A percentile compares a stretch with the other conserved stretches of the same genome.
Conservation (phyloP, 2,329 filamentous ascomycete species). For the Hypomyces rosellus region DNA sequence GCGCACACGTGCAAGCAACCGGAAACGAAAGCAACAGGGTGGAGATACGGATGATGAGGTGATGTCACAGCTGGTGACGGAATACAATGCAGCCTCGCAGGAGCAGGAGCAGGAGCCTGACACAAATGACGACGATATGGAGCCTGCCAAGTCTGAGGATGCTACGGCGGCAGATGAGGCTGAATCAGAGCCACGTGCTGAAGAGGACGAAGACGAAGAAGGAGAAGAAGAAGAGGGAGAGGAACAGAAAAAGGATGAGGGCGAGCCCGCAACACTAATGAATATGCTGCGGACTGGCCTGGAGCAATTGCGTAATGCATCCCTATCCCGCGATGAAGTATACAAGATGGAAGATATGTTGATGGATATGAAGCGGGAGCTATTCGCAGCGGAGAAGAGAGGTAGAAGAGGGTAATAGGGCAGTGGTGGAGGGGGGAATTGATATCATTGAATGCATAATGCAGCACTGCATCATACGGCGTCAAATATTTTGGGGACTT, state of each 20-base stretch:
- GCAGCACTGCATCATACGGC: constrained; percentile 9
- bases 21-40: constrained; percentile 16
- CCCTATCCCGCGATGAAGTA: constrained; percentile 59
- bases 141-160: neutral
- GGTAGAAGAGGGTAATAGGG: constrained; percentile 28
- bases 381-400: constrained; percentile 64
- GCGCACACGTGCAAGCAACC: constrained; percentile 8
- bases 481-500: neutral
- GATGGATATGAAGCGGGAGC: constrained; percentile 69
- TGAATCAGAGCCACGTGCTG: constrained; percentile 8
- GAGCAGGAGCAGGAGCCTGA: constrained; percentile 18
- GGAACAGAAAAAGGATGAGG: neutral
- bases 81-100: constrained; percentile 34
- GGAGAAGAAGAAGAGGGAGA: neutral
- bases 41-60: constrained; percentile 36
- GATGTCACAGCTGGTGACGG: constrained; percentile 34
- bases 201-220: neutral
- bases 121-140: neutral
- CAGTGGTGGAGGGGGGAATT: constrained; percentile 20
- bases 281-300: constrained; percentile 36
- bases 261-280: constrained; percentile 22
- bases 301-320: constrained; percentile 50
- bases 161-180: constrained; percentile 2
- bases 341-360: constrained; percentile 69
- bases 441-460: constrained; percentile 12